Evolutionary conservation across 495 filamentous ascomycete genomes (phyloP), one percentile per base, ranked within the genome.

Genomic region (Xylaria grammica): DNA sequence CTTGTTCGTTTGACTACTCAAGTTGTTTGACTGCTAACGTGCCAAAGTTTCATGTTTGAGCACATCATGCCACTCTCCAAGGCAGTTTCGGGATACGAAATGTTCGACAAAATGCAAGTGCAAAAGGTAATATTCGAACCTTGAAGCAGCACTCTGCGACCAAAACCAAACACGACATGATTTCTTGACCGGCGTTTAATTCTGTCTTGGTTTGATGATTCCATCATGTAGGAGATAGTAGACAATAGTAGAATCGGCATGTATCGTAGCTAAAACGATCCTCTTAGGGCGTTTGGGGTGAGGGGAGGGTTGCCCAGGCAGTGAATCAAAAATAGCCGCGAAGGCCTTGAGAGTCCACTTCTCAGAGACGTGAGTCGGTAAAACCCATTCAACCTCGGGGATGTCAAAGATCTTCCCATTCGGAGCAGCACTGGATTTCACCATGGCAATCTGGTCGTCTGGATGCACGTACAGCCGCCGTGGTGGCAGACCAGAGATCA

Each of bases 151-250:
- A 40, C 27, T 20, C 9, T 13, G 13, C 57, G n/a, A 8, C 20
- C 10, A 10, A 45, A 34, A 20, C 22, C 4, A 55, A 38, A 48
- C 15, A 20, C 45, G 34, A 3, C 7, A 54, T 34, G 17, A 19
- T n/a, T 26, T 10, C 40, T 55, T 7, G 44, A 48, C n/a, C 11
- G 17, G 29, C 17, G 34, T 49, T 81, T 68, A 99, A 75, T 99
- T 99, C 74, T 97, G 95, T 62, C 96, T 81, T 3, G 96, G 95
- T 78, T 98, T 99, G 27, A 99, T 94, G 51, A 96, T 86, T 2
- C 96, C 96, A 75, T 97, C 94, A 67, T 97, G 93, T 46, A 97
- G 86, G 69, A 97, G 85, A 74, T 99, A 99, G 74, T 97, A 98
- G 4, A 94, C 91, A 22, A 98, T 85, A 2, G 95, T 98, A 48